Conservation (phyloP, 306 rosid genomes). For the Dalbergia oliveri region DNA sequence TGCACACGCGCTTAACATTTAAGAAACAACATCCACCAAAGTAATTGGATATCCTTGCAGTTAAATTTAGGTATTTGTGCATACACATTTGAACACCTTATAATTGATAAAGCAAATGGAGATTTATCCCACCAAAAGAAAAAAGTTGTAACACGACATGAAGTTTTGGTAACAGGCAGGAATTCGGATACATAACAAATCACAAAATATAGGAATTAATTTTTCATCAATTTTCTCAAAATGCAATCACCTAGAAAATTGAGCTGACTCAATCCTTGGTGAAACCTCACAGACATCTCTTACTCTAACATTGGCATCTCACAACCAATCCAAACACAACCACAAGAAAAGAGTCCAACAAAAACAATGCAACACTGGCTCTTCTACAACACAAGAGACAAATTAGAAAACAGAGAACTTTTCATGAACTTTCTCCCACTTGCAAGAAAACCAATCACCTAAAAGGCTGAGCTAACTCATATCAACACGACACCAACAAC, state of each 20-base stretch:
- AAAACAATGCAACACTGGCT: not conserved
- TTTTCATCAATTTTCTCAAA: constrained; percentile 12
- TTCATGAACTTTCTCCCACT: constrained; percentile 11
- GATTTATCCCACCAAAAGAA: not conserved
- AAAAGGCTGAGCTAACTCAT: constrained; percentile 5
- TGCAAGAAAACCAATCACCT: not conserved
- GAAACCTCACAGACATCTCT: not conserved
- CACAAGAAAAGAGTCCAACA: too few relatives aligned
- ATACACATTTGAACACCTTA: constrained; percentile 4
- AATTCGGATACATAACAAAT: constrained; percentile 4
- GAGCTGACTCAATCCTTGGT: not conserved
- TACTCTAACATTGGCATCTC: constrained; percentile 8
- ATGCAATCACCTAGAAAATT: not conserved
- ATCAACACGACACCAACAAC: constrained; percentile 5
- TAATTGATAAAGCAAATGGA: not conserved
- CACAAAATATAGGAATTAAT: not conserved
- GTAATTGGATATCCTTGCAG: constrained; percentile 18
- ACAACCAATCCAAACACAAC: not conserved
- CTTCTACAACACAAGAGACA: not conserved
- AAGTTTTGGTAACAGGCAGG: not conserved
- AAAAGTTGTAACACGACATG: not conserved
- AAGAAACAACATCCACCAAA: constrained; percentile 23
- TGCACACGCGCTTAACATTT: constrained; percentile 9
- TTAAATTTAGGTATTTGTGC: not conserved
- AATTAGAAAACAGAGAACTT: not conserved